Base-by-base conservation (phyloP, 805 yeast species). In the Helenozyma baotianmanensis region DNA sequence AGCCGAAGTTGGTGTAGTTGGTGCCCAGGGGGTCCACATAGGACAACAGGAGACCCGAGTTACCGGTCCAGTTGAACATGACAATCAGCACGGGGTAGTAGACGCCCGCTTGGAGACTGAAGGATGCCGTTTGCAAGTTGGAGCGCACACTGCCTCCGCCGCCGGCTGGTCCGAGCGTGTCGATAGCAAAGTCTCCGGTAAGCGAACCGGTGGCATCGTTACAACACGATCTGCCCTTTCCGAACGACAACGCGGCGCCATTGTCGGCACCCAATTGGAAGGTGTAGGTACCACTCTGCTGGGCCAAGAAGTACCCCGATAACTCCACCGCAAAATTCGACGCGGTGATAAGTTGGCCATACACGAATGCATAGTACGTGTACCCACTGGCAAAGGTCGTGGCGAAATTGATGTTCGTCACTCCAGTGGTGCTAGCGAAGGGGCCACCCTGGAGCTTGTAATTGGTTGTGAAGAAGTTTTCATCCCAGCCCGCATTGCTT, bases 221-320 rank as follows among this genome's bases (percentile, higher is more conserved):
- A 27, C 48, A 44, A 30, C 48, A 44, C 2, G 37, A 19, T 14
- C 27, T 35, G 10, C 42, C 45, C 2, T 42, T 22, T n/a, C 48
- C 44, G 22, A 44, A 35, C 15, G 40, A 43, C 37, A 44, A 30
- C 5, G 46, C 33, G 1, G 47, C 48, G 21, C 48, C 48, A 23
- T 44, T 40, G 28, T 44, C 48, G 11, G 48, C 46, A 3, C 24
- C 29, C 14, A 44, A 30, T 11, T 21, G 34, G 31, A 44, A 36
- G 4, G 40, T 42, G 31, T 36, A 42, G 2, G 24, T 25, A 13
- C 48, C 48, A 4, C 44, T 9, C 3, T 21, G 12, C 8, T 38
- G 35, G 9, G 48, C 47, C 10, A 15, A 16, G 29, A 41, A 44
- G 23, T 36, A 42, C 1, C 48, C 48, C 8, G 39, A 23, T 33